These are phyloP conservation scores for Calonectria fujianensis DNA, from an alignment of 2,329 filamentous ascomycete species.

Conservation along the genomic window DNA sequence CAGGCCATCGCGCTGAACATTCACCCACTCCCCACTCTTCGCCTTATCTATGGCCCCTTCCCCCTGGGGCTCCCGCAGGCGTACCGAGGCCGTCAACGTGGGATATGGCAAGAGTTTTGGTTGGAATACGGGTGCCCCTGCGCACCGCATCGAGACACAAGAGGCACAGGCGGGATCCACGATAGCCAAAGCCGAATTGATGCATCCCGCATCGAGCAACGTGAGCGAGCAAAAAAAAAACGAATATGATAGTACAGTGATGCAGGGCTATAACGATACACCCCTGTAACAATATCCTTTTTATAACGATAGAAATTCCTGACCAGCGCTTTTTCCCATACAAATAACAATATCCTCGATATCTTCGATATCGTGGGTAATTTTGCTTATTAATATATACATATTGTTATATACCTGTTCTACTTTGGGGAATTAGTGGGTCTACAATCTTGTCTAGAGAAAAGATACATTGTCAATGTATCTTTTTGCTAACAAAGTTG, in stretches of 20 bases:
- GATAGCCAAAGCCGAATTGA: slow-evolving; percentile 24
- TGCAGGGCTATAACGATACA: too few species aligned
- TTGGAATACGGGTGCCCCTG: slow-evolving; percentile 22
- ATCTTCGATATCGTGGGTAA: too few species aligned
- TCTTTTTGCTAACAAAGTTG: too few species aligned
- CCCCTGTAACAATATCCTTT: too few species aligned
- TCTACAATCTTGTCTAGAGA: too few species aligned
- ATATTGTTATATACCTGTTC: too few species aligned
- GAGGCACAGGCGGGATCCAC: background rate
- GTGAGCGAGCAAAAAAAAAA: background rate
- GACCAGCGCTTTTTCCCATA: too few species aligned
- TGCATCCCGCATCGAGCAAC: background rate
- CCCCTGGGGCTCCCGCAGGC: background rate
- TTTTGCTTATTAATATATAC: too few species aligned
- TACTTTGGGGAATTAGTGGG: too few species aligned
- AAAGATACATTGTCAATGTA: too few species aligned
- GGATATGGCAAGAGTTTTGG: slow-evolving; percentile 33
- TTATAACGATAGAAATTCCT: too few species aligned
- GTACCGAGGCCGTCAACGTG: slow-evolving; percentile 17
- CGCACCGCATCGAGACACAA: background rate
- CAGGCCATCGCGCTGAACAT: background rate
- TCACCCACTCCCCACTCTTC: slow-evolving; percentile 33
- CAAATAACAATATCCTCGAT: too few species aligned
- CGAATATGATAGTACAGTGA: slow-evolving; percentile 2
- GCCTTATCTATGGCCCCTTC: slow-evolving; percentile 36